Evolutionary conservation across 2,329 filamentous ascomycete genomes (phyloP).

Genomic region (Exophiala alcalophila): DNA sequence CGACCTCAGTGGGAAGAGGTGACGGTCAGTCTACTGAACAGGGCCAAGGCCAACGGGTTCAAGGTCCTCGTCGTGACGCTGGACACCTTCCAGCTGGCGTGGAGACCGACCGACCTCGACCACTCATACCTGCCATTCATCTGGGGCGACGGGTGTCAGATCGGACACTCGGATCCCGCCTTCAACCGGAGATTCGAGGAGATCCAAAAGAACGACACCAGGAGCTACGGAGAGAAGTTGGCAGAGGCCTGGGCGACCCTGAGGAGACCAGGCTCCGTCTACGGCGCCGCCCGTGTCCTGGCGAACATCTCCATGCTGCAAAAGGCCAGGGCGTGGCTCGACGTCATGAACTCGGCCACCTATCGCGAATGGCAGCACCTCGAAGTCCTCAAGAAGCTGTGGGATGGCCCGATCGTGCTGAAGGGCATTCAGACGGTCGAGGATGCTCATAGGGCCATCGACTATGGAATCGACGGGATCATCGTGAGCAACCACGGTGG

Average conservation of each 20-base stretch:
- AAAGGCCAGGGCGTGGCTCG: constrained; percentile 43
- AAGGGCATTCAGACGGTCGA: constrained; percentile 57
- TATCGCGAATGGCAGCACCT: constrained; percentile 61
- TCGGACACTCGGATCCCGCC: constrained; percentile 64
- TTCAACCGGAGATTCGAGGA: constrained; percentile 56
- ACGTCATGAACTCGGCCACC: constrained; percentile 51
- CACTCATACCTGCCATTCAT: constrained; percentile 50
- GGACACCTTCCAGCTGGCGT: constrained; percentile 66
- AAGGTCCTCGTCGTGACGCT: constrained; percentile 67
- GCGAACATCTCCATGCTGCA: constrained; percentile 24
- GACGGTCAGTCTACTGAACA: constrained; percentile 58
- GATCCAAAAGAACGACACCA: constrained; percentile 46
- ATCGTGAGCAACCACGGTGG: constrained; percentile 54
- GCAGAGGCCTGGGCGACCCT: constrained; percentile 24
- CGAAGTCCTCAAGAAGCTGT: constrained; percentile 53
- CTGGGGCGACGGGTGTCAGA: constrained; percentile 49
- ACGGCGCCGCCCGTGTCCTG: constrained; percentile 27
- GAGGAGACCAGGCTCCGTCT: constrained; percentile 27
- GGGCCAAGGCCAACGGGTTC: constrained; percentile 61
- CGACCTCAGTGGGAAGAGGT: constrained; percentile 56
- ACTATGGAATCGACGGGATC: constrained; percentile 49
- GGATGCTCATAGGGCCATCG: constrained; percentile 47
- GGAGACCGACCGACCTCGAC: constrained; percentile 66
- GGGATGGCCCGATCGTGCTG: constrained; percentile 61
- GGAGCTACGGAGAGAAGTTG: constrained; percentile 38